Evolutionary conservation across 2,329 filamentous ascomycete genomes (phyloP).

Genomic region (Truncatella angustata): DNA sequence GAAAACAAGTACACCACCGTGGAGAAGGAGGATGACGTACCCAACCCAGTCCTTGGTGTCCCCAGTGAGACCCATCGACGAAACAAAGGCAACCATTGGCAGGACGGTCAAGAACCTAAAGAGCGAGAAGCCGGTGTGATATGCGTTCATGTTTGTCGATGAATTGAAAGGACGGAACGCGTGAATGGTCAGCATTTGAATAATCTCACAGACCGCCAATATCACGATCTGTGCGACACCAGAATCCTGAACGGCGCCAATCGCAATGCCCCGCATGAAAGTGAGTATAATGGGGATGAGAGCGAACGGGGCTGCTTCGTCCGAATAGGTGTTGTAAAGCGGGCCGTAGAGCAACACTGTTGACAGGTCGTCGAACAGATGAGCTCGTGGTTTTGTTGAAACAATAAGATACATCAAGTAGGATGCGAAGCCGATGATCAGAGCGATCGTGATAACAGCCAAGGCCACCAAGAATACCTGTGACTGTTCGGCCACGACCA

Average conservation of each 20-base stretch:
- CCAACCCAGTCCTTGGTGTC: constrained; percentile 90
- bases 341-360: constrained; percentile 89
- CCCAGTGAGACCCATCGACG: constrained; percentile 75
- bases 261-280: constrained; percentile 81
- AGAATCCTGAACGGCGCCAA: constrained; percentile 88
- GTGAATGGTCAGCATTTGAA: constrained; percentile 81
- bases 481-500: constrained; percentile 71
- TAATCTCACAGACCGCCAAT: constrained; percentile 90
- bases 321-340: constrained; percentile 95
- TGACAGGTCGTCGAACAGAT: constrained; percentile 88
- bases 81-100: constrained; percentile 80
- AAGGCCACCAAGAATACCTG: constrained; percentile 70
- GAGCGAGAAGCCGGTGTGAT: constrained; percentile 80
- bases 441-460: constrained; percentile 70
- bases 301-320: constrained; percentile 87
- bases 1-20: constrained; percentile 80
- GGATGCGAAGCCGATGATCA: constrained; percentile 69
- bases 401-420: constrained; percentile 84
- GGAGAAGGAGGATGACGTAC: constrained; percentile 84
- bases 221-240: constrained; percentile 92
- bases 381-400: constrained; percentile 75
- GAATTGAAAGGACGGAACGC: constrained; percentile 88
- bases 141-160: constrained; percentile 95
- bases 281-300: constrained; percentile 83
- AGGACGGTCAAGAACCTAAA: constrained; percentile 75